A percentile compares a stretch with the other conserved stretches of the same genome.
phyloP scores from a whole-genome alignment of 306 rosid species.

The Coriaria nepalensis region DNA sequence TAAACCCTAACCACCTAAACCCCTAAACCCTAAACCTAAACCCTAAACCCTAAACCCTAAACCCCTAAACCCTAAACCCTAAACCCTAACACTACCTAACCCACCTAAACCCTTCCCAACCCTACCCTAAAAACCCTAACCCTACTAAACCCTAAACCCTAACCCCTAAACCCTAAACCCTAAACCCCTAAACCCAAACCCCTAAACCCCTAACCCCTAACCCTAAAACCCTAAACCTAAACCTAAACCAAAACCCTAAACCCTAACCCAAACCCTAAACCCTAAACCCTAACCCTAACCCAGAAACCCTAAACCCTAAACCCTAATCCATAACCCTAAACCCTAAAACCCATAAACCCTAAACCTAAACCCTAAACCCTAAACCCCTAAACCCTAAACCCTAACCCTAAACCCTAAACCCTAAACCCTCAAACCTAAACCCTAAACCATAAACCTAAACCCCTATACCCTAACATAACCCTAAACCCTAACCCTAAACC shows the following conservation, averaged over 20 bases:
- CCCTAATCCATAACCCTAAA: conserved; percentile 21
- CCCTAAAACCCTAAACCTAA: conserved; percentile 6
- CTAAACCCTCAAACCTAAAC: background rate
- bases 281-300: conserved; percentile 7
- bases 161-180: conserved; percentile 14
- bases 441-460: conserved; percentile 14
- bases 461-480: conserved; percentile 8
- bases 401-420: conserved; percentile 20
- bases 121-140: conserved; percentile 5
- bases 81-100: conserved; percentile 3
- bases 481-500: too few species aligned
- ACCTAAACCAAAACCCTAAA: conserved; percentile 20
- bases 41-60: conserved; percentile 12
- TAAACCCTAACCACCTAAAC: background rate
- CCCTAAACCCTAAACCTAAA: conserved; percentile 2
- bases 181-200: too few species aligned
- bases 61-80: background rate
- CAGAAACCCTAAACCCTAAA: background rate
- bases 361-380: too few species aligned
- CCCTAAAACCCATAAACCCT: conserved; percentile 8
- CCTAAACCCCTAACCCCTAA: too few species aligned
- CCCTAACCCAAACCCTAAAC: conserved; percentile 23
- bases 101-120: conserved; percentile 9
- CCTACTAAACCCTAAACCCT: conserved; percentile 14
- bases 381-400: conserved; percentile 3